Evolutionary conservation across 805 yeast genomes (phyloP).

Genomic region (Grigorovia jiainica): DNA sequence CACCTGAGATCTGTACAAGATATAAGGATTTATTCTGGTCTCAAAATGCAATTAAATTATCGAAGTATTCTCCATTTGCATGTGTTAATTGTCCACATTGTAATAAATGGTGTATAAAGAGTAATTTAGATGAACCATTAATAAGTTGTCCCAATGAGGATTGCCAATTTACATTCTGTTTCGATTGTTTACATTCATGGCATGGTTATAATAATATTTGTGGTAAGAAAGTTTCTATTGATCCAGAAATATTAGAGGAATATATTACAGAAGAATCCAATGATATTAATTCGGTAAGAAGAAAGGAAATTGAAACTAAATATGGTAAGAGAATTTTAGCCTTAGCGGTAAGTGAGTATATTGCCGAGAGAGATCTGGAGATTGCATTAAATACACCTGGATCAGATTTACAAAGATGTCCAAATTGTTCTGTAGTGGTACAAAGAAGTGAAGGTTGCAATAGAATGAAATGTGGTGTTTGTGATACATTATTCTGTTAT

Average conservation of each 20-base stretch:
- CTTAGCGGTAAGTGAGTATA: conserved; percentile 35
- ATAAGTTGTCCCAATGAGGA: conserved; percentile 34
- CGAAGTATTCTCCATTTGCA: conserved; percentile 38
- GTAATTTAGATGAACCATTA: conserved; percentile 37
- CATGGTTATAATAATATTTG: conserved; percentile 47
- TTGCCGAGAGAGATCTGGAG: conserved; percentile 40
- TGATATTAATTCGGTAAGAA: conserved; percentile 18
- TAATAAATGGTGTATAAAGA: conserved; percentile 37
- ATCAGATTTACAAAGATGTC: conserved; percentile 40
- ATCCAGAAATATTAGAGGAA: conserved; percentile 24
- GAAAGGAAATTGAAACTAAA: conserved; percentile 28
- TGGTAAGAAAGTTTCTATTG: conserved; percentile 27
- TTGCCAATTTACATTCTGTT: conserved; percentile 48
- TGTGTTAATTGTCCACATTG: conserved; percentile 49
- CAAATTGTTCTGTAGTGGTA: conserved; percentile 40
- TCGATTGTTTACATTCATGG: conserved; percentile 49
- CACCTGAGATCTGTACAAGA: conserved; percentile 26
- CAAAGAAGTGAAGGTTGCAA: conserved; percentile 57
- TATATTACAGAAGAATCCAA: conserved; percentile 28
- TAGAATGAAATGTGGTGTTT: conserved; percentile 47
- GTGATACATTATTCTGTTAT: conserved; percentile 43
- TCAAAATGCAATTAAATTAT: conserved; percentile 35
- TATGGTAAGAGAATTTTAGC: conserved; percentile 39
- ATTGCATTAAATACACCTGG: conserved; percentile 35
- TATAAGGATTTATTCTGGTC: conserved; percentile 32